Evolutionary conservation across 192 early-diverging fungal genomes (phyloP).

Genomic region (Pilobolus umbonatus): DNA sequence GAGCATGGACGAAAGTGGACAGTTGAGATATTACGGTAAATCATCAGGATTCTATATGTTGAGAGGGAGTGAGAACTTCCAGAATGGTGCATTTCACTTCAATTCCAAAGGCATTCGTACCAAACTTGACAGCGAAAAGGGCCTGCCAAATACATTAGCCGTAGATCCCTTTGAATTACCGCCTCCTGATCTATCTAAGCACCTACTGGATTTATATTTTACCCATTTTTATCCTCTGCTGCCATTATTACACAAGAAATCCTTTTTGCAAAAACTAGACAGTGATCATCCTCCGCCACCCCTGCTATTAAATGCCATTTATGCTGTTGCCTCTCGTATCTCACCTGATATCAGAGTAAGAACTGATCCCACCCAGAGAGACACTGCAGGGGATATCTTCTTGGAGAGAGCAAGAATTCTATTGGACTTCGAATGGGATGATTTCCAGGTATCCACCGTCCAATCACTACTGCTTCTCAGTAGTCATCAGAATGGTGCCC

Average conservation of each 20-base stretch:
- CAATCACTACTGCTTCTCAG: conserved; percentile 29
- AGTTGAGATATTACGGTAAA: conserved; percentile 68
- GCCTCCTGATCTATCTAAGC: conserved; percentile 51
- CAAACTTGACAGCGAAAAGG: too few species aligned
- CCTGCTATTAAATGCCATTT: conserved; percentile 45
- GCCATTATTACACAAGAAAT: conserved; percentile 64
- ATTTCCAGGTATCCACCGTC: conserved; percentile 27
- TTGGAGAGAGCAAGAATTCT: conserved; percentile 42
- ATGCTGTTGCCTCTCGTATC: conserved; percentile 41
- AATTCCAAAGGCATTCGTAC: conserved; percentile 3
- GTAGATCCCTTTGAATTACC: conserved; percentile 53
- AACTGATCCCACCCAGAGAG: conserved; percentile 38
- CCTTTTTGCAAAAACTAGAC: conserved; percentile 44
- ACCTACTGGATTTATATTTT: conserved; percentile 61
- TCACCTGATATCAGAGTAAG: conserved; percentile 40
- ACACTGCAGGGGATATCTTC: conserved; percentile 53
- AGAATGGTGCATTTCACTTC: conserved; percentile 40
- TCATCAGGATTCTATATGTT: conserved; percentile 73
- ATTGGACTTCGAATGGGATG: conserved; percentile 28
- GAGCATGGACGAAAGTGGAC: conserved; percentile 65
- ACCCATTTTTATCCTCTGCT: conserved; percentile 61
- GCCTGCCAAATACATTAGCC: neutral
- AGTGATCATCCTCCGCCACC: conserved; percentile 17
- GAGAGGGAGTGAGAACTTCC: conserved; percentile 48
- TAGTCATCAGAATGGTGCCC: conserved; percentile 31